phyloP scores from a whole-genome alignment of 805 yeast genomes.

The Wickerhamiella dianesei region DNA sequence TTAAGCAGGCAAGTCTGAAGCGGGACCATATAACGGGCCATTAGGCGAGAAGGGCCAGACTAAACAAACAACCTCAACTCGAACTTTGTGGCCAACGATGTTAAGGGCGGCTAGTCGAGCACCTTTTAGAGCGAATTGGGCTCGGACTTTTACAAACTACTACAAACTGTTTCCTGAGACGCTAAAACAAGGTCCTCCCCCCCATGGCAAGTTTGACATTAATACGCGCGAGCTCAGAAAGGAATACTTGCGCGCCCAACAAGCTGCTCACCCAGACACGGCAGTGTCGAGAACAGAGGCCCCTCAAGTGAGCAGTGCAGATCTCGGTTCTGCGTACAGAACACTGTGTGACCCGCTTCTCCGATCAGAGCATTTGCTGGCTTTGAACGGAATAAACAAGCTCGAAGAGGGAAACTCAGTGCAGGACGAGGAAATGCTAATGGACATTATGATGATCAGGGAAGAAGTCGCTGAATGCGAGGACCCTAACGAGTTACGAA shows the following conservation, averaged over 20 bases:
- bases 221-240: constrained; percentile 45
- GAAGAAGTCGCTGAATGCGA: constrained; percentile 63
- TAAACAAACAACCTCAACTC: too few species aligned
- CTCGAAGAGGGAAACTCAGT: constrained; percentile 32
- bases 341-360: constrained; percentile 55
- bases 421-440: constrained; percentile 39
- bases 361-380: constrained; percentile 50
- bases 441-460: constrained; percentile 72
- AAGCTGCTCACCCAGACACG: constrained; percentile 70
- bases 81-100: too few species aligned
- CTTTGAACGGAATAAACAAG: constrained; percentile 41
- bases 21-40: too few species aligned
- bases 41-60: too few species aligned
- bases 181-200: constrained; percentile 54
- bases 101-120: not conserved
- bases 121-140: not conserved
- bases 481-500: constrained; percentile 42
- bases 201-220: constrained; percentile 42
- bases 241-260: constrained; percentile 65
- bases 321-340: constrained; percentile 63
- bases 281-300: constrained; percentile 27
- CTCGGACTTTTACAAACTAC: constrained; percentile 21
- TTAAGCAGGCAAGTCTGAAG: not conserved
- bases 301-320: constrained; percentile 27
- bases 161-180: constrained; percentile 65